These are phyloP conservation scores for Gracilaria domingensis DNA, from an alignment of 23 red algal species.

Conservation along the genomic window DNA sequence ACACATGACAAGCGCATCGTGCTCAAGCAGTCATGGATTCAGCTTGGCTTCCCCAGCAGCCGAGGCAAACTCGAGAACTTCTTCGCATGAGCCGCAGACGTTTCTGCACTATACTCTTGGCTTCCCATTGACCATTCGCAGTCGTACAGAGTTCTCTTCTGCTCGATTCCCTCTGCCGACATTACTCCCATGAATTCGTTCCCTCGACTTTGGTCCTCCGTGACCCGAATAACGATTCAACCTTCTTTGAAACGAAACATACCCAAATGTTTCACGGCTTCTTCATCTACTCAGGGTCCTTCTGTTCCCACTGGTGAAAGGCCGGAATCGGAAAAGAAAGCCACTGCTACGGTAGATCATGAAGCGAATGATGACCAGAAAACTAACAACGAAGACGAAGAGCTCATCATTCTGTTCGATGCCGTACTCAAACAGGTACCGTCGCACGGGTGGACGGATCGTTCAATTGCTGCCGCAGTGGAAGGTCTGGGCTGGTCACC, in stretches of 20 bases:
- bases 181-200: neutral
- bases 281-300: neutral
- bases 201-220: neutral
- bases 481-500: conserved; percentile 61
- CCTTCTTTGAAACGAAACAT: too few relatives aligned
- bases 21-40: too few relatives aligned
- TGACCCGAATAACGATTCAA: neutral
- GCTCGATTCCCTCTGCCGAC: neutral
- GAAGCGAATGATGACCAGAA: neutral
- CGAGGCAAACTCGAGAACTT: too few relatives aligned
- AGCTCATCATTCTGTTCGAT: conserved; percentile 14
- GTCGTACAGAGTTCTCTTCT: neutral
- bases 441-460: conserved; percentile 44
- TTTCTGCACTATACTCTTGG: too few relatives aligned
- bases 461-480: conserved; percentile 47
- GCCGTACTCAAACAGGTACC: conserved; percentile 46
- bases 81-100: too few relatives aligned
- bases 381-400: conserved; percentile 8
- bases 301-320: neutral
- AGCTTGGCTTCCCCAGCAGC: too few relatives aligned
- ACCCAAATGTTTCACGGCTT: neutral
- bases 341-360: neutral
- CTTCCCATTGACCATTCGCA: neutral
- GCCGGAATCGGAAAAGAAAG: too few relatives aligned
- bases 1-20: too few relatives aligned